Conservation (phyloP, 345 rosid species). For the Firmiana major region DNA sequence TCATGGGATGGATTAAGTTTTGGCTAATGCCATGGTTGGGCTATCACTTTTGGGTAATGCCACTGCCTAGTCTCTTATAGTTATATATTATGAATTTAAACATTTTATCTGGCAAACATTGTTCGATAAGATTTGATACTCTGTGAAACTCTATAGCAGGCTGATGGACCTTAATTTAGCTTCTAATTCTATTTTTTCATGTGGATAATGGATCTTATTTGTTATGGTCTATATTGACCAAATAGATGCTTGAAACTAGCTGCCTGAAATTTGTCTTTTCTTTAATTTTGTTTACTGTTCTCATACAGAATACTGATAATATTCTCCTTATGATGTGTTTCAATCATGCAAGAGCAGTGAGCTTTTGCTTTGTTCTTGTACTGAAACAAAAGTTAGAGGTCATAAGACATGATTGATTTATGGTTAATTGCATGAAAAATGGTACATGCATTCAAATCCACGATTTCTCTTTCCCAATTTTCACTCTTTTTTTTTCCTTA, state of each 20-base stretch:
- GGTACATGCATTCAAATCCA: not conserved
- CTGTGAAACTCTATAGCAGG: not conserved
- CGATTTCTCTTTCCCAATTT: not conserved
- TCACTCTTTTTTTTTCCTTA: not conserved
- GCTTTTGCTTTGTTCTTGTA: not conserved
- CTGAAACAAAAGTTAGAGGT: not conserved
- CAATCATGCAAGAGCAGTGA: not conserved
- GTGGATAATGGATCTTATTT: not conserved
- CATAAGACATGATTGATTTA: not conserved
- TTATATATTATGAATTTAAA: slow-evolving; percentile 7
- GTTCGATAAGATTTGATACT: not conserved
- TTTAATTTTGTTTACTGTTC: not conserved
- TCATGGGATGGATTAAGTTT: slow-evolving; percentile 87
- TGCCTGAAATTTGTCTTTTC: not conserved
- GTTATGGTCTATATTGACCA: not conserved
- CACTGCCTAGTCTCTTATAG: slow-evolving; percentile 1
- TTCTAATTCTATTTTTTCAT: not conserved
- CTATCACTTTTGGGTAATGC: slow-evolving; percentile 88
- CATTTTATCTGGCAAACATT: not conserved
- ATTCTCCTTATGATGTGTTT: not conserved
- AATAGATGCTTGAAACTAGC: not conserved
- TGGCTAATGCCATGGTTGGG: slow-evolving; percentile 98
- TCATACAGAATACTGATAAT: not conserved
- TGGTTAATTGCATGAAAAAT: not conserved
- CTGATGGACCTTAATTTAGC: not conserved